These are phyloP conservation scores for Nannizziopsis barbatae DNA, from an alignment of 2,329 filamentous ascomycete genomes.

Conservation along the genomic window DNA sequence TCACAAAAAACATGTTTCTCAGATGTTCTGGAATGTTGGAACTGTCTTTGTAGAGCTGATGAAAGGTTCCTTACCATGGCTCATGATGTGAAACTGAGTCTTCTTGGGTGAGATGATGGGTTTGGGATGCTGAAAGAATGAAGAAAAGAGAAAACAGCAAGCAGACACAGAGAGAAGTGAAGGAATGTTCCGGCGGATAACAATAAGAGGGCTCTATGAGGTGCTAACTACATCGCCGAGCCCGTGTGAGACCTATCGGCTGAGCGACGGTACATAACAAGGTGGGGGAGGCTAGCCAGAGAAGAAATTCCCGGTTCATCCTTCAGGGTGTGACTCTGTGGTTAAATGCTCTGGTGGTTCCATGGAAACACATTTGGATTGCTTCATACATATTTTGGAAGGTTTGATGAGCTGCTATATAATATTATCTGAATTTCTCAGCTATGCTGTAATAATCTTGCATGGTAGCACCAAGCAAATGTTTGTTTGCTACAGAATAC, in stretches of 20 bases:
- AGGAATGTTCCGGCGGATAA: background rate
- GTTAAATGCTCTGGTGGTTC: too few relatives aligned
- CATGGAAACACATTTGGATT: too few relatives aligned
- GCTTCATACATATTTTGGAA: too few relatives aligned
- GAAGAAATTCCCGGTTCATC: too few relatives aligned
- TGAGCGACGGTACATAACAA: too few relatives aligned
- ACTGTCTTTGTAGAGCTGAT: background rate
- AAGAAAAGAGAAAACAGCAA: background rate
- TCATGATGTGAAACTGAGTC: slow-evolving; percentile 17
- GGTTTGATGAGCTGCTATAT: too few relatives aligned
- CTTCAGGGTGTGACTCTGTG: too few relatives aligned
- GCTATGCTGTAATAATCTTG: too few relatives aligned
- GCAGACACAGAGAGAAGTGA: slow-evolving; percentile 11
- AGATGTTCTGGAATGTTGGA: background rate
- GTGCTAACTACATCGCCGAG: background rate
- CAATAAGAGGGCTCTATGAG: background rate
- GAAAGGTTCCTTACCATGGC: slow-evolving; percentile 28
- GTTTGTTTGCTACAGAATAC: too few relatives aligned
- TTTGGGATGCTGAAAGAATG: slow-evolving; percentile 20
- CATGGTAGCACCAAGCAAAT: too few relatives aligned
- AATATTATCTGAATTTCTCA: too few relatives aligned
- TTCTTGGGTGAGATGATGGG: background rate
- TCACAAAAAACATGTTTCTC: background rate
- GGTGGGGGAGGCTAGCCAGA: too few relatives aligned
- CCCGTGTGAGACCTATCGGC: slow-evolving; percentile 1